These are phyloP conservation scores for Alternaria consortialis DNA, from an alignment of 2,329 filamentous ascomycete species.

Conservation along the genomic window DNA sequence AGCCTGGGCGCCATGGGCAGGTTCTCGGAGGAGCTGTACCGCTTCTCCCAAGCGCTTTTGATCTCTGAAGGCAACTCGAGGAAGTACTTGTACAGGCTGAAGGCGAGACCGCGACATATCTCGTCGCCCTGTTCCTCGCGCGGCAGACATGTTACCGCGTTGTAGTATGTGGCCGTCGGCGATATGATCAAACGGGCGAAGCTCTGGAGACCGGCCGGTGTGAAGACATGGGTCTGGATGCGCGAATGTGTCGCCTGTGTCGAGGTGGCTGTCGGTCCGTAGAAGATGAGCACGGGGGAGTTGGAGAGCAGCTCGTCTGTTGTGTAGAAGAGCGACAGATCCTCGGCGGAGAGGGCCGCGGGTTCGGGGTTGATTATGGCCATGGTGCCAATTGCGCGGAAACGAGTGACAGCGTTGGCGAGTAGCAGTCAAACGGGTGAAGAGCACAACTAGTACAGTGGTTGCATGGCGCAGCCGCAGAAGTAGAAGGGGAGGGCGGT, in stretches of 20 bases:
- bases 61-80: slow-evolving; percentile 80
- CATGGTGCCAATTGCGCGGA: slow-evolving; percentile 65
- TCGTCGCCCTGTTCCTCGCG: slow-evolving; percentile 96
- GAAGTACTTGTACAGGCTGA: slow-evolving; percentile 95
- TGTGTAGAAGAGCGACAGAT: slow-evolving; percentile 87
- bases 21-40: slow-evolving; percentile 61
- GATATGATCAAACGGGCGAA: slow-evolving; percentile 93
- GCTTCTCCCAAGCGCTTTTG: slow-evolving; percentile 72
- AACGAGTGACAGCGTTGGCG: slow-evolving; percentile 42
- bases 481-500: slow-evolving; percentile 16
- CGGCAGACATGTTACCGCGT: slow-evolving; percentile 87
- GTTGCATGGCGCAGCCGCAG: slow-evolving; percentile 34
- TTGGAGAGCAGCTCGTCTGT: slow-evolving; percentile 84
- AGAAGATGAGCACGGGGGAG: slow-evolving; percentile 86
- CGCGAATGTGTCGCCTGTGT: slow-evolving; percentile 91
- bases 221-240: slow-evolving; percentile 93
- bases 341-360: slow-evolving; percentile 77
- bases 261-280: slow-evolving; percentile 87
- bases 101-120: slow-evolving; percentile 87
- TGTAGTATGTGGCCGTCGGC: slow-evolving; percentile 89
- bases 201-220: slow-evolving; percentile 85
- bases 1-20: slow-evolving; percentile 73
- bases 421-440: slow-evolving; percentile 14
- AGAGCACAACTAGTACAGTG: slow-evolving; percentile 19
- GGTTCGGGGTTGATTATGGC: slow-evolving; percentile 82